Base-by-base conservation (phyloP, 345 rosid species). In the Arabis hirsuta region DNA sequence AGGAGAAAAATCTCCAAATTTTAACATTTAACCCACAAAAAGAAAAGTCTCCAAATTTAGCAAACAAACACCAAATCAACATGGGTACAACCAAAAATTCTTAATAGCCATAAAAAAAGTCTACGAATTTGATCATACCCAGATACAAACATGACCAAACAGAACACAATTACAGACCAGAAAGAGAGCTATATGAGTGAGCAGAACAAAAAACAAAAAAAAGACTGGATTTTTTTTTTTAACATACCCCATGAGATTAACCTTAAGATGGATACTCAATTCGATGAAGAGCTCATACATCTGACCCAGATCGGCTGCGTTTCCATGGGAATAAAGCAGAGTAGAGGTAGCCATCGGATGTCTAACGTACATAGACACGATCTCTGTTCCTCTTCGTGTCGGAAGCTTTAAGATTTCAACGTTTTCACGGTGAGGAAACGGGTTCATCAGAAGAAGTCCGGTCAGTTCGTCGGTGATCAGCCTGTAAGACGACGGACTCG, bases 231-330 rank as follows among this genome's bases (percentile, higher is more conserved):
- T 1, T 43, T 74, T 16, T 16, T 16, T 12, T 6, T 36, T 9
- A 26, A 61, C 78, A 69, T 86, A 94, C 98, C 99, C 99, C 96
- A 95, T 84, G 68, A 95, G 87, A 84, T 95, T 95, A 73, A 95
- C 94, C 45, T 87, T 81, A 65, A 95, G 80, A 66, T 90, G 96
- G 81, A 92, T 87, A 81, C 97, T 95, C 67, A 92, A 81, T 76
- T 95, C 94, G 76, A 92, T 80, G 89, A 95, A 92, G 65, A 95
- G 97, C 90, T 95, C 99, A 80, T 91, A 95, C 93, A 95, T 88
- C 92, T 95, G 97, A 6, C 99, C 98, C 82, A 95, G 88, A 88
- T 91, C 98, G 87, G 98, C 98, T 34, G 98, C 99, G 88, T 95
- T 95, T 3, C 99, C 99, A 73, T 95, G 99, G 22, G 98, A 95